Evolutionary conservation across 2,329 filamentous ascomycete species (phyloP).

Genomic region (Xylariaceae sp.): DNA sequence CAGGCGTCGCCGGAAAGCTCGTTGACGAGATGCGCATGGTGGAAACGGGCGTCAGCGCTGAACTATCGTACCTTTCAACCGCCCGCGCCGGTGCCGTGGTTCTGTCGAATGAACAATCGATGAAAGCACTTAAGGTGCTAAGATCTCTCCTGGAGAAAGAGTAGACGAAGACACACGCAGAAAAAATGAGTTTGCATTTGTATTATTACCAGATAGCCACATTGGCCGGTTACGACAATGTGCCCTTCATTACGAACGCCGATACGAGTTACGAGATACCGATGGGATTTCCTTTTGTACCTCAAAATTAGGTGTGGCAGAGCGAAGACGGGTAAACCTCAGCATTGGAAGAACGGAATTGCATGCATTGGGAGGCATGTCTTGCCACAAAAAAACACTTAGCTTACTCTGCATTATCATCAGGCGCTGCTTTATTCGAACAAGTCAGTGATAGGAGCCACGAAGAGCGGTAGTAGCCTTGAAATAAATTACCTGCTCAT

Average conservation of each 20-base stretch:
- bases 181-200: constrained; percentile 9
- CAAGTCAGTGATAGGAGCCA: not conserved
- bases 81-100: constrained; percentile 89
- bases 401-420: constrained; percentile 12
- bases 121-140: constrained; percentile 75
- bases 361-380: constrained; percentile 9
- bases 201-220: not conserved
- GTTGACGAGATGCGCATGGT: constrained; percentile 70
- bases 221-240: not conserved
- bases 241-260: constrained; percentile 1
- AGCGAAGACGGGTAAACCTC: constrained; percentile 1
- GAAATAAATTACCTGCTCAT: too few relatives aligned
- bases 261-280: constrained; percentile 22
- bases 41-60: constrained; percentile 57
- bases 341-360: constrained; percentile 1
- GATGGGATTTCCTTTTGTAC: not conserved
- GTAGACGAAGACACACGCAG: constrained; percentile 12
- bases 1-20: constrained; percentile 84
- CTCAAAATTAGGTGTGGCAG: constrained; percentile 6
- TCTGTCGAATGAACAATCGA: constrained; percentile 74
- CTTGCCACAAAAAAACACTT: constrained; percentile 4
- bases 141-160: constrained; percentile 53
- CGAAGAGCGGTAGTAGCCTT: not conserved
- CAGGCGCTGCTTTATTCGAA: constrained; percentile 3
- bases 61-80: constrained; percentile 91